A percentile compares a stretch with the other conserved stretches of the same genome.
Conservation (phyloP, 108 stramenopile genomes). For the Nitzschia palea region DNA sequence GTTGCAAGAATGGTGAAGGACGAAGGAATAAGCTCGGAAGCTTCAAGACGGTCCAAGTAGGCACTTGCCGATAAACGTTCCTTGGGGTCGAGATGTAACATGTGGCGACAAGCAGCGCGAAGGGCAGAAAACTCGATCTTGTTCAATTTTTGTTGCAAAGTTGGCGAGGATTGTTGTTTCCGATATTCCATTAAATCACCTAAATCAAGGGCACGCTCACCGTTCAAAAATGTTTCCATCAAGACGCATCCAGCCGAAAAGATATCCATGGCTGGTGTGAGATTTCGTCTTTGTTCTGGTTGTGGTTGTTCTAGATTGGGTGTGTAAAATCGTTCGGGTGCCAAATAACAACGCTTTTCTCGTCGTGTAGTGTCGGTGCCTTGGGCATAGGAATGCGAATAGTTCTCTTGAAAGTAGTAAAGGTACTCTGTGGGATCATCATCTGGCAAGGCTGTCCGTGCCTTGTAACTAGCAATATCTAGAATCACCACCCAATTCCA, state of each 20-base stretch:
- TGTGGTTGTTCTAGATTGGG: conserved; percentile 28
- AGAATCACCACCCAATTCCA: conserved; percentile 90
- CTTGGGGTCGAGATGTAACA: conserved; percentile 83
- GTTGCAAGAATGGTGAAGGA: conserved; percentile 25
- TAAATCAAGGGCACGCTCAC: conserved; percentile 90
- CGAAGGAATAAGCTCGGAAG: conserved; percentile 32
- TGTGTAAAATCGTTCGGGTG: conserved; percentile 89
- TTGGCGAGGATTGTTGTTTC: conserved; percentile 37
- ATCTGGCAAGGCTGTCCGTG: conserved; percentile 84
- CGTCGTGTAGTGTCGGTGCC: conserved; percentile 37
- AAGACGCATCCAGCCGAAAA: conserved; percentile 97
- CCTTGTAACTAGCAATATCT: conserved; percentile 93
- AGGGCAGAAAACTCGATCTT: conserved; percentile 84
- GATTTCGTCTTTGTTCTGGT: not conserved
- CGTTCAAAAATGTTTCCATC: conserved; percentile 92
- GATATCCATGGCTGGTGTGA: conserved; percentile 93
- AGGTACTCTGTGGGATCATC: conserved; percentile 93
- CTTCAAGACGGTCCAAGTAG: conserved; percentile 69
- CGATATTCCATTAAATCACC: conserved; percentile 90
- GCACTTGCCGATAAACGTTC: conserved; percentile 69
- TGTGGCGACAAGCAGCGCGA: conserved; percentile 82
- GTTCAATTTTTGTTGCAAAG: conserved; percentile 78
- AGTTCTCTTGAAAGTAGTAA: conserved; percentile 85
- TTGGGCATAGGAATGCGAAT: conserved; percentile 4
- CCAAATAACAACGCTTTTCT: conserved; percentile 93